Evolutionary conservation across 805 yeast species (phyloP).

Genomic region (Saccharomycopsis fermentans): DNA sequence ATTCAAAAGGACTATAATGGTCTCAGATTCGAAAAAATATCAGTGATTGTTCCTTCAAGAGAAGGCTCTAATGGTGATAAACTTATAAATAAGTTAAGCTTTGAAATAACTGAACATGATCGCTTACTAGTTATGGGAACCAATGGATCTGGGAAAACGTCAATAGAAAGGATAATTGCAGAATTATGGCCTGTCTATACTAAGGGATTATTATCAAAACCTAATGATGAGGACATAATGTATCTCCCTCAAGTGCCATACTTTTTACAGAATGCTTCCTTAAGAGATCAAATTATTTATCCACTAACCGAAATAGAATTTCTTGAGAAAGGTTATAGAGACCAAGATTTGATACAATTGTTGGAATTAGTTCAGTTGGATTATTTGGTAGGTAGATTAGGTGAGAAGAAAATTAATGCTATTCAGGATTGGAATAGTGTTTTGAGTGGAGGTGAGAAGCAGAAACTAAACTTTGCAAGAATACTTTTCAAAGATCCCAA

Average conservation of each 20-base stretch:
- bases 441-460: conserved; percentile 95
- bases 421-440: conserved; percentile 76
- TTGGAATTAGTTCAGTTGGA: conserved; percentile 71
- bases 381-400: conserved; percentile 55
- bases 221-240: conserved; percentile 56
- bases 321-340: conserved; percentile 60
- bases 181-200: conserved; percentile 84
- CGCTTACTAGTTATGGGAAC: conserved; percentile 75
- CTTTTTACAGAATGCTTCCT: conserved; percentile 63
- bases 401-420: conserved; percentile 27
- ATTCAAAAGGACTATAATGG: conserved; percentile 69
- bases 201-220: conserved; percentile 70
- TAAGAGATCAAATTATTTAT: conserved; percentile 85
- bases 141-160: conserved; percentile 85
- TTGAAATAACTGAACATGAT: conserved; percentile 47
- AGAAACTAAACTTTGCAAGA: conserved; percentile 81
- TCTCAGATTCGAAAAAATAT: conserved; percentile 72
- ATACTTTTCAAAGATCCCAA: conserved; percentile 70
- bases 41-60: conserved; percentile 66
- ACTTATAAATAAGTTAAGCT: conserved; percentile 50
- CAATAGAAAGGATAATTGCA: conserved; percentile 73
- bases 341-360: conserved; percentile 55
- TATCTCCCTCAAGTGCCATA: conserved; percentile 84
- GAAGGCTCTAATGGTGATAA: conserved; percentile 52
- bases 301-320: conserved; percentile 74